Evolutionary conservation across 495 filamentous ascomycete species (phyloP).

Genomic region (Xylaria longipes): DNA sequence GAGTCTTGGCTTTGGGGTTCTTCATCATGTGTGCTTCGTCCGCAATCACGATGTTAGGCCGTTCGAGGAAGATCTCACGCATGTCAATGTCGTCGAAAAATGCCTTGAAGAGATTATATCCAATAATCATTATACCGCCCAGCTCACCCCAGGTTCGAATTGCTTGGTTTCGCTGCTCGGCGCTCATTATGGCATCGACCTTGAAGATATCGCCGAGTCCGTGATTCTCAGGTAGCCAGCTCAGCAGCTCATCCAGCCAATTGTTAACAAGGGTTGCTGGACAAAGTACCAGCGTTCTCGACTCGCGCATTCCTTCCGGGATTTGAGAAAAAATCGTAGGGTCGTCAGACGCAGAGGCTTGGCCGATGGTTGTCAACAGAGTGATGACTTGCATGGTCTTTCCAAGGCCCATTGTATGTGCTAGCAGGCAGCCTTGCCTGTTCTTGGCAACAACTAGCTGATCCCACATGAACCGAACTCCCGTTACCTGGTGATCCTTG

Average conservation of each 20-base stretch:
- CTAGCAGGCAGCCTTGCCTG: slow-evolving; percentile 79
- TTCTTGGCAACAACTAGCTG: slow-evolving; percentile 66
- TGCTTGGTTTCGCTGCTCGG: slow-evolving; percentile 45
- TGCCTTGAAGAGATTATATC: slow-evolving; percentile 69
- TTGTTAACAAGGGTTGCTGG: slow-evolving; percentile 79
- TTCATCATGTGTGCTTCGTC: slow-evolving; percentile 90
- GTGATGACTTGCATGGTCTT: slow-evolving; percentile 94
- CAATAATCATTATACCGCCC: slow-evolving; percentile 77
- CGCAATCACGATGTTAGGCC: slow-evolving; percentile 78
- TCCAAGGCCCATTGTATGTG: slow-evolving; percentile 92
- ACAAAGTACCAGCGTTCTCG: slow-evolving; percentile 75
- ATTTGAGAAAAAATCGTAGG: slow-evolving; percentile 66
- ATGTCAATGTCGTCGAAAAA: slow-evolving; percentile 40
- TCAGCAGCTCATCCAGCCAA: slow-evolving; percentile 77
- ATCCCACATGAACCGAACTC: slow-evolving; percentile 90
- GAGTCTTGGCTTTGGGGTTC: slow-evolving; percentile 60
- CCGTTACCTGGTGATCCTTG: slow-evolving; percentile 65
- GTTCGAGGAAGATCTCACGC: slow-evolving; percentile 55
- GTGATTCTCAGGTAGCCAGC: slow-evolving; percentile 65
- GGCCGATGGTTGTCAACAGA: slow-evolving; percentile 73
- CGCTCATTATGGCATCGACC: slow-evolving; percentile 44
- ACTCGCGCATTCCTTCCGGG: slow-evolving; percentile 64
- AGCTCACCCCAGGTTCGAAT: slow-evolving; percentile 65
- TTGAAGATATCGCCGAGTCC: slow-evolving; percentile 60
- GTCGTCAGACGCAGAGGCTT: slow-evolving; percentile 66